phyloP scores from a whole-genome alignment of 768 basidiomycete species.

The Hemileccinum rubropunctum region DNA sequence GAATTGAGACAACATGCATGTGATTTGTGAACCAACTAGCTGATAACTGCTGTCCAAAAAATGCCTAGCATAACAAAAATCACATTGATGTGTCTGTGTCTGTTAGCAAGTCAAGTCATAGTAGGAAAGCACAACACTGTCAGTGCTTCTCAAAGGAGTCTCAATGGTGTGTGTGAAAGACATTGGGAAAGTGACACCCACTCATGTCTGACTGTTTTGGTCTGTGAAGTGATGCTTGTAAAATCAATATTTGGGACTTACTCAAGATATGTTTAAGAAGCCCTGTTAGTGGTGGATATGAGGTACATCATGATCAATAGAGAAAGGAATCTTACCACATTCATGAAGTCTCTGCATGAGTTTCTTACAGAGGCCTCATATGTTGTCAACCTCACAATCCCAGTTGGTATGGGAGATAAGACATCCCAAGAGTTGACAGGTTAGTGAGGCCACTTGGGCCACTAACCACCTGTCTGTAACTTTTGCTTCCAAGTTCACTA shows the following conservation, averaged over 20 bases:
- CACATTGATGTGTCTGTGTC: conserved; percentile 70
- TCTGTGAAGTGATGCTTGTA: conserved; percentile 10
- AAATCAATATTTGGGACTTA: conserved; percentile 34
- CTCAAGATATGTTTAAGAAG: conserved; percentile 84
- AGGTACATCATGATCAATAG: background rate
- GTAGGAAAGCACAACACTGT: conserved; percentile 65
- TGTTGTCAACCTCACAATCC: conserved; percentile 39
- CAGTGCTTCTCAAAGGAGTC: conserved; percentile 81
- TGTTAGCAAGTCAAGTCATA: conserved; percentile 33
- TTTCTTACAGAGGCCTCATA: conserved; percentile 61
- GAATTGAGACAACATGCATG: background rate
- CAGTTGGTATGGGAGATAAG: conserved; percentile 68
- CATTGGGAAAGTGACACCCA: conserved; percentile 54
- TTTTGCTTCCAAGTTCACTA: too few relatives aligned
- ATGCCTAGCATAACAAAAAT: conserved; percentile 75
- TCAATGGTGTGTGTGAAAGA: conserved; percentile 58
- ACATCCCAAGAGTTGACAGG: too few relatives aligned
- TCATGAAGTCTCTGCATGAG: conserved; percentile 57
- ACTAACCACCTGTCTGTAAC: too few relatives aligned
- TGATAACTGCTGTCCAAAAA: conserved; percentile 87
- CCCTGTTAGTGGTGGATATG: conserved; percentile 36
- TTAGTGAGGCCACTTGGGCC: too few relatives aligned
- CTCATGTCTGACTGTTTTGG: conserved; percentile 46
- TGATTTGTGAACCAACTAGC: conserved; percentile 68
- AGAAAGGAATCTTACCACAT: conserved; percentile 41